A percentile compares a stretch with the other conserved stretches of the same genome.
Evolutionary conservation across 1,139 yeast species (phyloP).

Genomic region (Nakaseomyces sp.): DNA sequence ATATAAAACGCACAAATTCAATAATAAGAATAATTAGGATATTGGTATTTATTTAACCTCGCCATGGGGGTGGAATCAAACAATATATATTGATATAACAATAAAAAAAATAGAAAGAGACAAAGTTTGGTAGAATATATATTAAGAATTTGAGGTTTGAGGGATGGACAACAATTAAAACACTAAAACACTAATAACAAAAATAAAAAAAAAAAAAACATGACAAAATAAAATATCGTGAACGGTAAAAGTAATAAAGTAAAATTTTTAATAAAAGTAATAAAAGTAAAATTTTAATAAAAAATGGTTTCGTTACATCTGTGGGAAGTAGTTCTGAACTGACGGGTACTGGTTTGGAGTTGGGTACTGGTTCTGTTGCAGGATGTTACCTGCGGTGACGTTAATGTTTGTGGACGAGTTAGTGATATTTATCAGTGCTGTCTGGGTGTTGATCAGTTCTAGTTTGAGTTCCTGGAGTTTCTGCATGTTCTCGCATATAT

Average conservation of each 20-base stretch:
- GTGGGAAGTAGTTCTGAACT: slow-evolving; percentile 3
- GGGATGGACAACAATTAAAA: too few species aligned
- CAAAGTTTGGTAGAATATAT: too few species aligned
- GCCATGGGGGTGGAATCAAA: too few species aligned
- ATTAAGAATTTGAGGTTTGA: too few species aligned
- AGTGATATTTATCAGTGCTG: not conserved
- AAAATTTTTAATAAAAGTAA: too few species aligned
- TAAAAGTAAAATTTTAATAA: not conserved
- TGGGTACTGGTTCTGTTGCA: slow-evolving; percentile 1
- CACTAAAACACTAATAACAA: too few species aligned
- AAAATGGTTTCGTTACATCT: not conserved
- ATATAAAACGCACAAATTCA: not conserved
- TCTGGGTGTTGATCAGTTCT: not conserved
- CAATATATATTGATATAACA: too few species aligned
- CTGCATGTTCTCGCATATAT: not conserved
- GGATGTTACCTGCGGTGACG: not conserved
- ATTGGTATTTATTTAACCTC: too few species aligned
- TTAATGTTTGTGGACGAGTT: not conserved
- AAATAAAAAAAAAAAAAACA: too few species aligned
- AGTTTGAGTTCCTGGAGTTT: slow-evolving; percentile 1
- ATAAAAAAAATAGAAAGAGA: too few species aligned
- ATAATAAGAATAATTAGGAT: not conserved
- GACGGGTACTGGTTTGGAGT: slow-evolving; percentile 1
- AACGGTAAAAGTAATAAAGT: not conserved
- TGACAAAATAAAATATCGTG: too few species aligned